Conservation (phyloP, 129 eudicot genomes). For the Chrysanthemum seticuspe region DNA sequence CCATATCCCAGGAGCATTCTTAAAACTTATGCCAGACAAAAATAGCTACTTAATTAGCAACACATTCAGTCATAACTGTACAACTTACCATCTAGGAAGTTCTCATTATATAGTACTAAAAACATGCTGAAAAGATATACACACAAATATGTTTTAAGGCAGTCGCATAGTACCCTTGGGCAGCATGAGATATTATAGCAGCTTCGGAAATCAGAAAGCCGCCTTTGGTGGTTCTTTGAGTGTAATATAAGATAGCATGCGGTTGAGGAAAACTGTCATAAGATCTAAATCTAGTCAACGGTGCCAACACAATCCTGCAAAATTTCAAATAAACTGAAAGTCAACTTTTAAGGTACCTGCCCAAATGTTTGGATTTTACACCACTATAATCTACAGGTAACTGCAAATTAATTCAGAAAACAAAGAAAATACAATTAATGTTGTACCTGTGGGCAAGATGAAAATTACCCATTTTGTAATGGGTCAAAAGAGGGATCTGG, state of each 20-base stretch:
- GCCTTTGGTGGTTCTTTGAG: conserved; percentile 42
- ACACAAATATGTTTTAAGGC: background rate
- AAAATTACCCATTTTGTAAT: conserved; percentile 50
- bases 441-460: conserved; percentile 54
- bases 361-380: background rate
- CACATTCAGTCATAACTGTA: background rate
- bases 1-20: conserved; percentile 44
- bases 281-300: conserved; percentile 44
- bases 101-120: too few species aligned
- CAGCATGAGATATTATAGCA: conserved; percentile 33
- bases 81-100: background rate
- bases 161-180: conserved; percentile 31
- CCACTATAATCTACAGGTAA: background rate
- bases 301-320: conserved; percentile 45
- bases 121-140: background rate
- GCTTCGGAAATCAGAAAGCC: conserved; percentile 45
- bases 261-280: conserved; percentile 35
- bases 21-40: conserved; percentile 11
- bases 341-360: background rate
- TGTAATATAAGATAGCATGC: conserved; percentile 37
- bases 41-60: background rate
- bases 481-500: conserved; percentile 44
- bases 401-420: background rate
- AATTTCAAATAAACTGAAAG: background rate
- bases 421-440: background rate